These are phyloP conservation scores for Wickerhamiella pararugosa DNA, from an alignment of 1,139 yeast species.

Conservation along the genomic window DNA sequence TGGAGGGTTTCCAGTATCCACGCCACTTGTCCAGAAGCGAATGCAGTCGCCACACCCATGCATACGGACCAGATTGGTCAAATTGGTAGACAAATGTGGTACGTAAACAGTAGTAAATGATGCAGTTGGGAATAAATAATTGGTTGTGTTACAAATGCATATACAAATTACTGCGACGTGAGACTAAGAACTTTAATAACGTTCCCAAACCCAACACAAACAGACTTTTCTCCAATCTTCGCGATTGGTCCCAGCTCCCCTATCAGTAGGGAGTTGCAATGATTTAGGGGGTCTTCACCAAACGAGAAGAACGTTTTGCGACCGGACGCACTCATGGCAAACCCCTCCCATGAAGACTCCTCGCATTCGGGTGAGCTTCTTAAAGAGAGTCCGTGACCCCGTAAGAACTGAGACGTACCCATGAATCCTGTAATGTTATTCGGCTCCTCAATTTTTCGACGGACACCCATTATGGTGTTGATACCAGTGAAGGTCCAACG, in stretches of 20 bases:
- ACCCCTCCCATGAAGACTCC: constrained; percentile 51
- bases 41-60: no score
- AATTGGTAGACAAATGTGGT: no score
- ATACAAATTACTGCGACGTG: constrained; percentile 27
- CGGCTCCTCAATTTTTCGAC: constrained; percentile 25
- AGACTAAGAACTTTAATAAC: constrained; percentile 54
- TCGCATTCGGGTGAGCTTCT: background rate
- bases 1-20: no score
- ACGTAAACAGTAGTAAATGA: no score
- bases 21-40: no score
- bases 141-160: background rate
- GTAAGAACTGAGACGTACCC: background rate
- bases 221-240: constrained; percentile 64
- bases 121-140: no score
- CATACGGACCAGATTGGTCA: no score
- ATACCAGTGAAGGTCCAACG: constrained; percentile 70
- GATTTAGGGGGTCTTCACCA: background rate
- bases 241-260: constrained; percentile 39
- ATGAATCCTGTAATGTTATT: background rate
- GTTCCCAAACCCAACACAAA: constrained; percentile 60
- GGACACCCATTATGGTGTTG: constrained; percentile 62
- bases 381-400: background rate
- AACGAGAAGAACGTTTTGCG: constrained; percentile 28
- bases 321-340: constrained; percentile 57
- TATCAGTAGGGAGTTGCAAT: constrained; percentile 25